Conservation (phyloP, 2,329 filamentous ascomycete genomes). For the Lasiodiplodia sp. region DNA sequence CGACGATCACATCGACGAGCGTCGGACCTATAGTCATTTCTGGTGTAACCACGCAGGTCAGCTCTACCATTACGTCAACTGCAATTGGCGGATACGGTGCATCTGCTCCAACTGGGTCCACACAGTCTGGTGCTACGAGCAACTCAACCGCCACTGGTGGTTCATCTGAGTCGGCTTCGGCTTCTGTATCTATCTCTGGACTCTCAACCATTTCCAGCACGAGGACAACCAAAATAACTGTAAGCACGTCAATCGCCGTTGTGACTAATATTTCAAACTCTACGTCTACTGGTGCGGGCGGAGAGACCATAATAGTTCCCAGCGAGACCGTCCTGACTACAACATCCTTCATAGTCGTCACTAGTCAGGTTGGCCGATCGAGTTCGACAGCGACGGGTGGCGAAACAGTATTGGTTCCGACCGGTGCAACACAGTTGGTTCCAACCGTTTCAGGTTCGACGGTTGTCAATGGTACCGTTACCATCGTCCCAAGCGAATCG, state of each 20-base stretch:
- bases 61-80: background rate
- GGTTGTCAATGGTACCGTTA: background rate
- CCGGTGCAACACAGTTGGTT: too few species aligned
- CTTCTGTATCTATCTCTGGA: slow-evolving; percentile 24
- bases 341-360: slow-evolving; percentile 1
- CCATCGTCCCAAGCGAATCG: background rate
- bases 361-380: slow-evolving; percentile 27
- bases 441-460: slow-evolving; percentile 1
- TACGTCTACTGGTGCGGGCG: background rate
- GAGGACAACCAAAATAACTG: slow-evolving; percentile 10
- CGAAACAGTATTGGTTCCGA: background rate
- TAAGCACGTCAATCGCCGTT: slow-evolving; percentile 4
- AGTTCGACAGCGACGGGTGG: slow-evolving; percentile 31
- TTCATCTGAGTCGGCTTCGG: slow-evolving; percentile 29
- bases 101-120: background rate
- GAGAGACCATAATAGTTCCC: background rate
- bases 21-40: background rate
- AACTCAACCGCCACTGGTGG: slow-evolving; percentile 29
- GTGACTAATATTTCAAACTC: slow-evolving; percentile 7
- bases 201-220: slow-evolving; percentile 14
- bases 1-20: slow-evolving; percentile 2
- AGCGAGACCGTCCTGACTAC: background rate
- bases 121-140: background rate
- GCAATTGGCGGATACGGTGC: background rate
- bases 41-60: background rate